phyloP scores from a whole-genome alignment of 805 yeast species.

The Spathaspora boniae region DNA sequence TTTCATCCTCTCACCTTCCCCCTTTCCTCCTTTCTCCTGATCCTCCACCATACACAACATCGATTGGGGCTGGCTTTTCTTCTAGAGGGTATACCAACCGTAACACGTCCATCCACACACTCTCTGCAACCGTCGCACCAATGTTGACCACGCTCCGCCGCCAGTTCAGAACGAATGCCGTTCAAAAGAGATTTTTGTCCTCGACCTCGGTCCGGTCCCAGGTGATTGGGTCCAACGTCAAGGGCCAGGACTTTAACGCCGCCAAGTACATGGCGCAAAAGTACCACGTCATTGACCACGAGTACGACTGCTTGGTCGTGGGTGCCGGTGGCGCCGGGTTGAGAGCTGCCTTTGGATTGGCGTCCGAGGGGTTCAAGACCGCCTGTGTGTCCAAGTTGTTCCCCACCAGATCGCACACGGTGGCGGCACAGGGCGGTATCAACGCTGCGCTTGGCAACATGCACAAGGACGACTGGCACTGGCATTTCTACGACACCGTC shows the following conservation, averaged over 20 bases:
- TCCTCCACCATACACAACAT: slow-evolving; percentile 1
- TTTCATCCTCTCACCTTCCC: neutral
- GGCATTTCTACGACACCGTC: slow-evolving; percentile 99
- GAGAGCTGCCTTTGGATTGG: slow-evolving; percentile 97
- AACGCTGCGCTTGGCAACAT: slow-evolving; percentile 98
- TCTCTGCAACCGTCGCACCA: neutral
- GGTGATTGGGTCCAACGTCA: slow-evolving; percentile 35
- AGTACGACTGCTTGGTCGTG: slow-evolving; percentile 95
- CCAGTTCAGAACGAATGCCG: slow-evolving; percentile 1
- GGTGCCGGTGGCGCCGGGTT: slow-evolving; percentile 99
- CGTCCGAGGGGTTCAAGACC: slow-evolving; percentile 95
- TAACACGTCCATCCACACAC: slow-evolving; percentile 1
- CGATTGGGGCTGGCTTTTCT: too few relatives aligned
- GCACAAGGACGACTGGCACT: slow-evolving; percentile 98
- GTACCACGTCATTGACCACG: slow-evolving; percentile 94
- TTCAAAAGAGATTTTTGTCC: slow-evolving; percentile 20
- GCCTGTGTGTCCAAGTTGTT: slow-evolving; percentile 96
- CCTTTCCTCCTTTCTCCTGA: neutral
- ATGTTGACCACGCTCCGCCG: slow-evolving; percentile 8
- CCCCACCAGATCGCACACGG: slow-evolving; percentile 98
- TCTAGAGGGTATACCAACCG: neutral
- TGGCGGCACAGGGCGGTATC: slow-evolving; percentile 99
- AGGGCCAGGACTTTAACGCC: slow-evolving; percentile 39
- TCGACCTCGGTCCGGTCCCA: slow-evolving; percentile 28
- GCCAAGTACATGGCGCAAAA: slow-evolving; percentile 51